Evolutionary conservation across 2,329 filamentous ascomycete genomes (phyloP).

Genomic region (Fusarium pseudonygamai): DNA sequence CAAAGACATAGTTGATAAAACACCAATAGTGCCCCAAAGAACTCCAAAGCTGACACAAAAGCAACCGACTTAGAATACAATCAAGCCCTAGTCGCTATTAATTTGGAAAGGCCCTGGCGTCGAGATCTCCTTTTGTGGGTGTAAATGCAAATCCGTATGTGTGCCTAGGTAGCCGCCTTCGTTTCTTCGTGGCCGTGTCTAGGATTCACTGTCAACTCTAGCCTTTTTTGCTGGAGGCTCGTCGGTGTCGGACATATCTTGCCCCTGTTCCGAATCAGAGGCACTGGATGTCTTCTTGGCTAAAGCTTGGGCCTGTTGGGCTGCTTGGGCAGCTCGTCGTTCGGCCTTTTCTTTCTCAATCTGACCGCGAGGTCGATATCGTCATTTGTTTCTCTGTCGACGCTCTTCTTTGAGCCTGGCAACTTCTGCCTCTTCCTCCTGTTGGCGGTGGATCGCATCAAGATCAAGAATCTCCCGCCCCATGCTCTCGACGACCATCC

Average conservation of each 20-base stretch:
- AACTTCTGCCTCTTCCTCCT: slow-evolving; percentile 24
- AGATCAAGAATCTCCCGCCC: slow-evolving; percentile 29
- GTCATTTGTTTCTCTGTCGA: slow-evolving; percentile 37
- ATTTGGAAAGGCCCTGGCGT: background rate
- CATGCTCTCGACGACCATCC: slow-evolving; percentile 30
- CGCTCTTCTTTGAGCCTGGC: slow-evolving; percentile 30
- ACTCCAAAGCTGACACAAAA: background rate
- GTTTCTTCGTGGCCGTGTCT: background rate
- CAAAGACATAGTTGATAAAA: background rate
- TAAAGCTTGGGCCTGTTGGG: background rate
- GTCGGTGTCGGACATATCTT: background rate
- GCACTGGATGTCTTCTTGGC: background rate
- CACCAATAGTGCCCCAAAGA: background rate
- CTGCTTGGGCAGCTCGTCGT: slow-evolving; percentile 11
- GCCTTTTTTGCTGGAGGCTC: background rate
- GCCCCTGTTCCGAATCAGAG: background rate
- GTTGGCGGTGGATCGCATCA: slow-evolving; percentile 16
- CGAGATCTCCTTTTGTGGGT: background rate
- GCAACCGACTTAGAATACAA: background rate
- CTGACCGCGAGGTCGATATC: slow-evolving; percentile 35
- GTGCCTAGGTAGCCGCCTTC: background rate
- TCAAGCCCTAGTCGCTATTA: background rate
- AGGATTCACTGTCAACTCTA: background rate
- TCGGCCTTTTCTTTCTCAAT: slow-evolving; percentile 31
- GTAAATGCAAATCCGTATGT: background rate